Evolutionary conservation across 2,329 filamentous ascomycete genomes (phyloP).

Genomic region (Coniochaeta prunicola): DNA sequence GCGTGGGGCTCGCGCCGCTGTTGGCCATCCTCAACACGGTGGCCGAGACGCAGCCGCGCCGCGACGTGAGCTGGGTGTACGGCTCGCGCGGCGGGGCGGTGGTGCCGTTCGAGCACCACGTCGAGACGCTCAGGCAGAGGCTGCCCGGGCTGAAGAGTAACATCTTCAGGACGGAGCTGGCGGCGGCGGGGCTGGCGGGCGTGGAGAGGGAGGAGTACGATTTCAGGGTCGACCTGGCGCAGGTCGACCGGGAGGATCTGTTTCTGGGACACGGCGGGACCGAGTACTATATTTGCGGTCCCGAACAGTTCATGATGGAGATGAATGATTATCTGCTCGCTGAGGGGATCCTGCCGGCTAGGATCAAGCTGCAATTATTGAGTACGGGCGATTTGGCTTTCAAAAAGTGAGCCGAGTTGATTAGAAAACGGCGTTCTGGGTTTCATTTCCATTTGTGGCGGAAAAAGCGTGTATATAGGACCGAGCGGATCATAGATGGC

Average conservation of each 20-base stretch:
- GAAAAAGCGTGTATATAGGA: neutral
- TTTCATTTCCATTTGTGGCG: neutral
- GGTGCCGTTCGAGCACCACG: constrained; percentile 45
- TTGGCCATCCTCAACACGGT: constrained; percentile 53
- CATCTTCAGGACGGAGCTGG: constrained; percentile 43
- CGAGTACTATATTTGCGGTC: constrained; percentile 49
- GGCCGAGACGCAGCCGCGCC: constrained; percentile 31
- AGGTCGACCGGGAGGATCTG: constrained; percentile 35
- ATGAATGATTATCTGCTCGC: constrained; percentile 34
- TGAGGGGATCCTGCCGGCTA: constrained; percentile 27
- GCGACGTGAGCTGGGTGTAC: constrained; percentile 53
- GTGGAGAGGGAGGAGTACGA: constrained; percentile 36
- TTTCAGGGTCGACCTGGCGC: constrained; percentile 38
- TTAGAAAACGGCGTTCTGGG: neutral
- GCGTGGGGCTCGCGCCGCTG: constrained; percentile 53
- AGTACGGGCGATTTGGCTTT: constrained; percentile 33
- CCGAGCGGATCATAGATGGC: neutral
- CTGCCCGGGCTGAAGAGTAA: constrained; percentile 29
- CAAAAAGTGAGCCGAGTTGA: constrained; percentile 4
- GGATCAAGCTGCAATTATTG: constrained; percentile 40
- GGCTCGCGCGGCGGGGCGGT: constrained; percentile 43
- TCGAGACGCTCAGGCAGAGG: constrained; percentile 33
- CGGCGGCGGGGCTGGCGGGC: constrained; percentile 34
- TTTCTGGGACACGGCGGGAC: constrained; percentile 35
- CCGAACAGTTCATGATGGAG: constrained; percentile 47